These are phyloP conservation scores for Fraxinus sp. DNA, from an alignment of 305 asterid species.

Conservation along the genomic window DNA sequence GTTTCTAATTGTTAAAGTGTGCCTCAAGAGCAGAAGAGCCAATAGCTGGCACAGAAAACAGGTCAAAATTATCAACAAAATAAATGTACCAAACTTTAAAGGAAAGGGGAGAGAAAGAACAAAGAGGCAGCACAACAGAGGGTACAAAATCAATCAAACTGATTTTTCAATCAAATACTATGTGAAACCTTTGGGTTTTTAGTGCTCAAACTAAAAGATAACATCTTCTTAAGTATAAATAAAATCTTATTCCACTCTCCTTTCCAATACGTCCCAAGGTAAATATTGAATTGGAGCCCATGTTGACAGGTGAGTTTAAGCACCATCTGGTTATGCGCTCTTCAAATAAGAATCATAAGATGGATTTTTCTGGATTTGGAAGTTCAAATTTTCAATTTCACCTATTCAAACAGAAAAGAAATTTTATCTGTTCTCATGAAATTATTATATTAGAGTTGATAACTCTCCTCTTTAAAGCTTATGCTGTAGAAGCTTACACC, in stretches of 20 bases:
- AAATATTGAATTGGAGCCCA: background rate
- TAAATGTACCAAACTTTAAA: background rate
- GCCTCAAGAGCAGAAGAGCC: conserved; percentile 54
- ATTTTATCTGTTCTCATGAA: background rate
- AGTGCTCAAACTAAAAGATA: background rate
- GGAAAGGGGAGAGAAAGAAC: background rate
- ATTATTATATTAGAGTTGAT: background rate
- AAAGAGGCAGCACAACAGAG: background rate
- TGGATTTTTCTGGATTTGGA: background rate
- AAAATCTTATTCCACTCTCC: background rate
- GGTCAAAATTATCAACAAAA: background rate
- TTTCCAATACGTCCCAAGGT: background rate
- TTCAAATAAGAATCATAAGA: background rate
- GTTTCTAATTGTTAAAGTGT: conserved; percentile 42
- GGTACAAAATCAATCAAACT: background rate
- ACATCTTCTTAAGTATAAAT: background rate
- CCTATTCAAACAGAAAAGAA: background rate
- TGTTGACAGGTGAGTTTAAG: background rate
- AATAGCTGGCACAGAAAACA: conserved; percentile 35
- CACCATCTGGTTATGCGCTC: background rate
- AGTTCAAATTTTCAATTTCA: background rate
- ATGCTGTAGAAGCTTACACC: background rate
- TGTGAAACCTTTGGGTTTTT: background rate
- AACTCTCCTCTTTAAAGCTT: background rate
- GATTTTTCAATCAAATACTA: background rate